Evolutionary conservation across 805 yeast species (phyloP), one percentile per base, ranked within the genome.

Genomic region (Tanozyma kutaoensis): DNA sequence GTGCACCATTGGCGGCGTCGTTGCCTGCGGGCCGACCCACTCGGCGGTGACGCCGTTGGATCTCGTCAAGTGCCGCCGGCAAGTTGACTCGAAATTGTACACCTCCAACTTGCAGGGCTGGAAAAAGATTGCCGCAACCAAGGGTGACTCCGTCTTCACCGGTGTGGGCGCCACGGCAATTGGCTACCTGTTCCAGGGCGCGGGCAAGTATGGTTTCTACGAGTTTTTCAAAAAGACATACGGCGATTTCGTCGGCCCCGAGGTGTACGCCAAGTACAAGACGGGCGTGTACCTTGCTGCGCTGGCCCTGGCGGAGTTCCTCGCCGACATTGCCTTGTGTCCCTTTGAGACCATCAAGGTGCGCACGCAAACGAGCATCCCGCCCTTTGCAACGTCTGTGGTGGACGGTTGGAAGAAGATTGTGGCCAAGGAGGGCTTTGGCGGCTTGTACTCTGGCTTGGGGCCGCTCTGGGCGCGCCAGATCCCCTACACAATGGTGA

Each of bases 401-500:
- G 36, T 69, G 34, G 78, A 76, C 32, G 91, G 86, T 8, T 68
- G 72, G 68, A 55, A 57, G 28, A 74, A 72, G 55, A 69, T 79
- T 37, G 62, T 68, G 20, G 73, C 77, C 4, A 45, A 55, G 12
- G 91, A 76, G 47, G 93, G 94, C 10, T 35, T 77, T 28, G 72
- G 60, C 14, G 81, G 84, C 2, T 62, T 88, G 27, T 88, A 86
- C 62, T 78, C 80, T 46, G 97, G 97, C 28, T 57, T 88, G 28
- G 76, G 73, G 8, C 97, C 98, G 10, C 64, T 88, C 38, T 91
- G 97, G 97, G 71, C 75, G 32, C 77, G 97, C 62, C 98, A 88
- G 58, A 79, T 88, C 43, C 98, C 97, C n/a, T 88, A 88, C 62
- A 88, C 97, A 15, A 86, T 88, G 95, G 93, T 80, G 35, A 88